Evolutionary conservation across 768 basidiomycete species (phyloP), one percentile per base, ranked within the genome.

Genomic region (Lactarius sanguifluus): DNA sequence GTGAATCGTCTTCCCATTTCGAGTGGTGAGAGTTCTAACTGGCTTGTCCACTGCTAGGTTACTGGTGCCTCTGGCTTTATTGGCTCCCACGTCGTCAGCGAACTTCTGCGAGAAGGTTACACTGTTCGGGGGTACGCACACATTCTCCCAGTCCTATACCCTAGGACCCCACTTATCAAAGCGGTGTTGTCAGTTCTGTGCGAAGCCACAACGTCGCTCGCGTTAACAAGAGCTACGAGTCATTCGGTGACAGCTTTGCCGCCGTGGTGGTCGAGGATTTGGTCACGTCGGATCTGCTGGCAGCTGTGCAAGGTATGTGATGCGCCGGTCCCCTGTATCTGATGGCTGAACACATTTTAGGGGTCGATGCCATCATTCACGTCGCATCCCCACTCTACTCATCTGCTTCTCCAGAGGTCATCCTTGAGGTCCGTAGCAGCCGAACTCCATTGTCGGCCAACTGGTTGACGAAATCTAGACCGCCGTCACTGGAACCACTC

Each of bases 51-150:
- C 13, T 15, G 23, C 23, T 36, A 81, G 79, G 78, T 82, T 18
- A 82, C 81, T 34, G 81, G 82, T 32, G 78, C 77, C 20, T 79
- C 81, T 28, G 80, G 81, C 25, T 82, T 73, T 55, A 30, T 72
- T 34, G 74, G 73, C 12, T 64, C 71, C 1, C 70, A 73, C 45
- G 65, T 75, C 23, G 62, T 72, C 20, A 40, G 65, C 36, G 74
- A 80, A 52, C 76, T 84, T 5, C 71, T 84, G 25, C 71, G 79
- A n/a, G 72, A 74, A 23, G 85, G 85, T 1, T 83, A 81, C 70
- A 76, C 74, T 9, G 85, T 87, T 47, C 76, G 81, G 69, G 85
- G 81, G 80, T 75, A 54, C n/a, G 70, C 34, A 20, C 23, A 41
- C 25, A 3, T 16, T 8, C 36, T 38, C n/a, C 12, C 15, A n/a